A percentile compares a stretch with the other conserved stretches of the same genome.
phyloP scores from a whole-genome alignment of 805 yeast genomes.

The Spathaspora girioi region DNA sequence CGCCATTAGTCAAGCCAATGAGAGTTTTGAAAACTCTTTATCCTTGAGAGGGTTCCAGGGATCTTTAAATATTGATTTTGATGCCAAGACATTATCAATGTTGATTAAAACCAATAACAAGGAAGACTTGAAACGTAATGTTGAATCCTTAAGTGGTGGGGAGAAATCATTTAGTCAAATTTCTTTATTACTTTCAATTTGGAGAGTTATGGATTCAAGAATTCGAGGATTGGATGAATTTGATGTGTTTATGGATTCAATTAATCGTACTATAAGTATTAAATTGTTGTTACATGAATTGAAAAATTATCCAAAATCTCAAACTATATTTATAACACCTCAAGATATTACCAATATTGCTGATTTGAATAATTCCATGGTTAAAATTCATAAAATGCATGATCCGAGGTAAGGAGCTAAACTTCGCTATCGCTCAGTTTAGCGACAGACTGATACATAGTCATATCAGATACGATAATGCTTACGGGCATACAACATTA shows the following conservation, averaged over 20 bases:
- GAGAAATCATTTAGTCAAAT: conserved; percentile 94
- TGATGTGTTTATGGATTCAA: conserved; percentile 96
- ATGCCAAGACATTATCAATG: conserved; percentile 48
- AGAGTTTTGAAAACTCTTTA: conserved; percentile 54
- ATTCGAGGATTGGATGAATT: conserved; percentile 92
- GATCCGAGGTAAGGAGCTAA: conserved; percentile 27
- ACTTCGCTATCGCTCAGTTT: too few relatives aligned
- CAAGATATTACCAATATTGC: conserved; percentile 77
- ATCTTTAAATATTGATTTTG: conserved; percentile 58
- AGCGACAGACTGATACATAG: background rate
- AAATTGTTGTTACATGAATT: conserved; percentile 68
- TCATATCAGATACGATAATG: background rate
- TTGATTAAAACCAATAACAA: conserved; percentile 60
- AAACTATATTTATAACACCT: conserved; percentile 91
- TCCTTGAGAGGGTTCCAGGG: conserved; percentile 74
- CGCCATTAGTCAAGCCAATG: conserved; percentile 27
- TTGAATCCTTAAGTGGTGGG: conserved; percentile 90
- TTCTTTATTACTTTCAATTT: conserved; percentile 79
- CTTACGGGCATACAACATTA: background rate
- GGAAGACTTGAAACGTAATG: conserved; percentile 53
- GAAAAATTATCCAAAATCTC: conserved; percentile 61
- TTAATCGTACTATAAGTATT: conserved; percentile 78
- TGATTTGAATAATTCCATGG: conserved; percentile 50
- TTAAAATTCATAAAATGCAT: conserved; percentile 59
- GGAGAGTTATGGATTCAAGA: conserved; percentile 89